These are phyloP conservation scores for Cyclospora cayetanensis DNA, from an alignment of 169 alveolate genomes.

Conservation along the genomic window DNA sequence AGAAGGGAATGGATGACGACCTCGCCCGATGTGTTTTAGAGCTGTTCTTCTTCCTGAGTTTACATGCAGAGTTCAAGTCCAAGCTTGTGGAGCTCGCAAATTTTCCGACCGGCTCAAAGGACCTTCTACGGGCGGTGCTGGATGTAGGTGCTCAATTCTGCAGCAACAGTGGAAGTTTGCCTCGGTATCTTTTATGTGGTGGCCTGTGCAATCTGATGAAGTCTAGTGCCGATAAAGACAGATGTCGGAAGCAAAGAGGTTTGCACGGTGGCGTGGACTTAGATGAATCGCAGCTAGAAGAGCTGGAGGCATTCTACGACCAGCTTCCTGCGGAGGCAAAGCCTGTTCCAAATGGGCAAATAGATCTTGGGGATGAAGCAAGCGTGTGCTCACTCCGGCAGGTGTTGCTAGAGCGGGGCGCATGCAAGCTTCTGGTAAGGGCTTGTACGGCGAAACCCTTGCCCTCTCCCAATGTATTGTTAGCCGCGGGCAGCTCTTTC, in stretches of 20 bases:
- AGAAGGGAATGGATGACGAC: neutral
- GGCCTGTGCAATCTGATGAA: constrained; percentile 65
- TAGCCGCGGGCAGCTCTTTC: constrained; percentile 36
- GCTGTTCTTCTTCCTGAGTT: constrained; percentile 42
- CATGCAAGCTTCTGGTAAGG: neutral
- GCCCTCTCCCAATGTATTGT: constrained; percentile 29
- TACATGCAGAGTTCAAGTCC: constrained; percentile 40
- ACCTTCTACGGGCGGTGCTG: neutral
- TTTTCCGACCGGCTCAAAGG: neutral
- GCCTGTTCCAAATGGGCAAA: constrained; percentile 42
- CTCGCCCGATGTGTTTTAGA: neutral
- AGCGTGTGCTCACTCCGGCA: neutral
- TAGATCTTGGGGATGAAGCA: constrained; percentile 40
- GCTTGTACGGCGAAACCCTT: neutral
- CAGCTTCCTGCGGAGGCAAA: constrained; percentile 45
- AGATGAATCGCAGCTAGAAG: constrained; percentile 33
- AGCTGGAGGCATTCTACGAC: constrained; percentile 46
- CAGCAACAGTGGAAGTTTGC: constrained; percentile 41
- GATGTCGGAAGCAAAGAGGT: neutral
- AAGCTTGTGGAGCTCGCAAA: neutral
- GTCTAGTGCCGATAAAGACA: constrained; percentile 43
- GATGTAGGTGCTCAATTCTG: neutral
- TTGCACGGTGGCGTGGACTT: constrained; percentile 11
- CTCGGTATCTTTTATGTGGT: constrained; percentile 21
- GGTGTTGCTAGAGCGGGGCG: neutral